A percentile compares a stretch with the other conserved stretches of the same genome.
Conservation (phyloP, 768 basidiomycete genomes). For the Amanita pseudoporphyria region DNA sequence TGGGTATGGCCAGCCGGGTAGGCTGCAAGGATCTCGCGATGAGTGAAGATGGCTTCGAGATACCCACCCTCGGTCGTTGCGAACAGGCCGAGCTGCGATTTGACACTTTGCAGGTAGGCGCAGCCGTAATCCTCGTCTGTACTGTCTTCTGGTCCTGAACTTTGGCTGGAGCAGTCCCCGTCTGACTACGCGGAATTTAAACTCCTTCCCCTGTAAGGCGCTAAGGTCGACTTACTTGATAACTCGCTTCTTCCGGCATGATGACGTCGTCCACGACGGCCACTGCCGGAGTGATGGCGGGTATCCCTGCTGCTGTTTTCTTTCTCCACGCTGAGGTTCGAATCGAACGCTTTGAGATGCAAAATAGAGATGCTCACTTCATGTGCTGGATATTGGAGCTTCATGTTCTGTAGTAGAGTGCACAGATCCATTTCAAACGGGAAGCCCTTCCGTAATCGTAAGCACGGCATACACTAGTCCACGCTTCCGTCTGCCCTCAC, state of each 20-base stretch:
- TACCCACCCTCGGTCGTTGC: constrained; percentile 64
- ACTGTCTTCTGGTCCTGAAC: constrained; percentile 27
- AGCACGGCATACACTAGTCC: background rate
- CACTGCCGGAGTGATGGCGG: constrained; percentile 9
- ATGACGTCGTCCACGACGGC: constrained; percentile 27
- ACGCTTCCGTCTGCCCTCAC: background rate
- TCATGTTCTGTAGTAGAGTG: constrained; percentile 41
- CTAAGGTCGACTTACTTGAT: background rate
- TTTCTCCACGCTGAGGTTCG: constrained; percentile 31
- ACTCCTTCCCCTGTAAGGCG: background rate
- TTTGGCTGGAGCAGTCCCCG: constrained; percentile 37
- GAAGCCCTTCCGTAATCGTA: background rate
- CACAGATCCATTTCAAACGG: constrained; percentile 40
- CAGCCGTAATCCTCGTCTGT: constrained; percentile 37
- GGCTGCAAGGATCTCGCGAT: constrained; percentile 58
- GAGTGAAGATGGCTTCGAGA: constrained; percentile 69
- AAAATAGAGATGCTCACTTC: constrained; percentile 17
- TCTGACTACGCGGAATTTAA: constrained; percentile 25
- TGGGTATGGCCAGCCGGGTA: constrained; percentile 53
- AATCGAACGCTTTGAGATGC: background rate
- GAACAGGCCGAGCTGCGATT: constrained; percentile 42
- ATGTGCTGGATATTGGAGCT: constrained; percentile 26
- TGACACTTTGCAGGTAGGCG: constrained; percentile 52
- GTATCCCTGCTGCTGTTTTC: constrained; percentile 22
- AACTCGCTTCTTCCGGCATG: constrained; percentile 35